Evolutionary conservation across 306 rosid species (phyloP).

Genomic region (Sicyos edulis): DNA sequence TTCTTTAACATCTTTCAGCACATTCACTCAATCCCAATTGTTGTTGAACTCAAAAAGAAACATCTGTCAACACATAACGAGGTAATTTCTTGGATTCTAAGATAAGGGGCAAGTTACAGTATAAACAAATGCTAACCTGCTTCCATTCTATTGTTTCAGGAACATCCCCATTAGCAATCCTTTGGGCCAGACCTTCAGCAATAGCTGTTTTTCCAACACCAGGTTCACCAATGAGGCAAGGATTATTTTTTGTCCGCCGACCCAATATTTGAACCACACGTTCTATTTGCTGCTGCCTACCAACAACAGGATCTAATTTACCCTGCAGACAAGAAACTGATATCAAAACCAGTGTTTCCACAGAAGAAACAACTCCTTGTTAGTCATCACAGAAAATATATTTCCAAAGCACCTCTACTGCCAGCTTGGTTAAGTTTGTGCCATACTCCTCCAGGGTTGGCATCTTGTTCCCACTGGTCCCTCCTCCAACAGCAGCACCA

Average conservation of each 20-base stretch:
- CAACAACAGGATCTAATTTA: conserved; percentile 91
- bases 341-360: neutral
- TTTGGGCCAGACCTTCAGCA: conserved; percentile 94
- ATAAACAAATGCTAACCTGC: conserved; percentile 44
- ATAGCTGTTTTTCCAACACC: conserved; percentile 98
- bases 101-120: too few relatives aligned
- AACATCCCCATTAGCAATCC: conserved; percentile 86
- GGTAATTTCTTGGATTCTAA: neutral
- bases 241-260: conserved; percentile 83
- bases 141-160: conserved; percentile 97
- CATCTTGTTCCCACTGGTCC: conserved; percentile 80
- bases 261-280: conserved; percentile 92
- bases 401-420: conserved; percentile 64
- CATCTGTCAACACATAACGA: neutral
- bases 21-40: neutral
- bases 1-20: too few relatives aligned
- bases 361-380: conserved; percentile 10
- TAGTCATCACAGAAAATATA: neutral
- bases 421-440: conserved; percentile 90
- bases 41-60: too few relatives aligned
- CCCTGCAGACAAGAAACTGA: conserved; percentile 41
- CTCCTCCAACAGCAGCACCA: conserved; percentile 79
- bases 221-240: conserved; percentile 95
- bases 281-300: conserved; percentile 87
- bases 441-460: conserved; percentile 97